A percentile compares a stretch with the other conserved stretches of the same genome.
Evolutionary conservation across 306 rosid genomes (phyloP).

Genomic region (Styphnolobium japonicum): DNA sequence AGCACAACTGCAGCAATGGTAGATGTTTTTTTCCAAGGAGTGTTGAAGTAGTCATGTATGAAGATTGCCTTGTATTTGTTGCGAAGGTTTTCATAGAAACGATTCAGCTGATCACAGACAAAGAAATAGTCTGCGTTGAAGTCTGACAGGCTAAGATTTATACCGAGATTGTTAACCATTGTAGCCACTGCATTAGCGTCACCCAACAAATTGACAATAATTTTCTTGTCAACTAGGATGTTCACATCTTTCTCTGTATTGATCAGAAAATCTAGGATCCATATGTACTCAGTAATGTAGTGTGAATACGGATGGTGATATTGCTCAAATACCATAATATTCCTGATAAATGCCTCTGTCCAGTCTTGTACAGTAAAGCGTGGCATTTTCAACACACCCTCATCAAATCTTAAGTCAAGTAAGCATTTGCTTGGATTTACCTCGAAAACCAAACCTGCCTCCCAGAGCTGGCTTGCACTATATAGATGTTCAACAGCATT

Average conservation of each 20-base stretch:
- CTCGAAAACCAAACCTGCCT: constrained; percentile 23
- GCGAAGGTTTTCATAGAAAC: too few species aligned
- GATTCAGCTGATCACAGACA: neutral
- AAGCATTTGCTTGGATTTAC: neutral
- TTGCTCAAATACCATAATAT: constrained; percentile 31
- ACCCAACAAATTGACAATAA: neutral
- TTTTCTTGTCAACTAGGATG: neutral
- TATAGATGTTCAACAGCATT: neutral
- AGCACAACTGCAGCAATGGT: neutral
- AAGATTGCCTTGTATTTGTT: too few species aligned
- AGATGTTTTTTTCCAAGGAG: constrained; percentile 7
- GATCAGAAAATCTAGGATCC: constrained; percentile 14
- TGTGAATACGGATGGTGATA: neutral
- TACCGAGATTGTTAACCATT: neutral
- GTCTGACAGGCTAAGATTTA: neutral
- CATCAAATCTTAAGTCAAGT: neutral
- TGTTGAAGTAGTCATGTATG: constrained; percentile 5
- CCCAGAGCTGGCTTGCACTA: neutral
- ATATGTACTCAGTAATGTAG: constrained; percentile 7
- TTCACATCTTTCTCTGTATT: too few species aligned
- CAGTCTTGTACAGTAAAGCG: neutral
- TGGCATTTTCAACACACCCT: constrained; percentile 23
- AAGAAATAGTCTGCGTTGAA: neutral
- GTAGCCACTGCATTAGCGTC: neutral
- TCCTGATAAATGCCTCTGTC: constrained; percentile 16